phyloP scores from a whole-genome alignment of 352 stramenopile species.

The Phytophthora litchii region DNA sequence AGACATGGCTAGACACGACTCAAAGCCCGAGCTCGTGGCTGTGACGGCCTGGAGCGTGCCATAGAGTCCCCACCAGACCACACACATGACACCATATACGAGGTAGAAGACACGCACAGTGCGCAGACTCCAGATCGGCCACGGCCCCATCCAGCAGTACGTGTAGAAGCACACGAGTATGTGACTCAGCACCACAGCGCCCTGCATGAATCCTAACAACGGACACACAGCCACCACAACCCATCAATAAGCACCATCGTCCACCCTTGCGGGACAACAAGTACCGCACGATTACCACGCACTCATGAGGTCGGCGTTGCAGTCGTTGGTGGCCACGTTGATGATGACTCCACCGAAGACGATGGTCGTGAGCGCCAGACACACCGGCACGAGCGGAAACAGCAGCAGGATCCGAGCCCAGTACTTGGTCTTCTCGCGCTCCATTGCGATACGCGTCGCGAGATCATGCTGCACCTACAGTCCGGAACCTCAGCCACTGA shows the following conservation, averaged over 20 bases:
- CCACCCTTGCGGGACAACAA: background rate
- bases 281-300: conserved; percentile 20
- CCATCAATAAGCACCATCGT: conserved; percentile 13
- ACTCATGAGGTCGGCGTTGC: conserved; percentile 74
- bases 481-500: conserved; percentile 7
- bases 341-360: conserved; percentile 71
- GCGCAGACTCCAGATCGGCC: conserved; percentile 58
- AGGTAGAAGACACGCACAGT: conserved; percentile 71
- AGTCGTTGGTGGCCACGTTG: conserved; percentile 68
- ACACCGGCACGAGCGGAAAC: conserved; percentile 68
- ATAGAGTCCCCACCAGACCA: conserved; percentile 74
- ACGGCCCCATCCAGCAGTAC: conserved; percentile 73
- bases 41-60: conserved; percentile 61
- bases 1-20: conserved; percentile 72
- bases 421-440: conserved; percentile 76
- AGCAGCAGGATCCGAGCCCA: conserved; percentile 69
- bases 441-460: conserved; percentile 50
- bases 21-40: conserved; percentile 64
- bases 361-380: conserved; percentile 62
- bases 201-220: conserved; percentile 63
- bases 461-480: conserved; percentile 51
- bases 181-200: conserved; percentile 69
- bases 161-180: conserved; percentile 70
- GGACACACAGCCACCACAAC: conserved; percentile 13
- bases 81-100: conserved; percentile 59